Conservation (phyloP, 345 rosid species). For the Boechera divaricarpa region DNA sequence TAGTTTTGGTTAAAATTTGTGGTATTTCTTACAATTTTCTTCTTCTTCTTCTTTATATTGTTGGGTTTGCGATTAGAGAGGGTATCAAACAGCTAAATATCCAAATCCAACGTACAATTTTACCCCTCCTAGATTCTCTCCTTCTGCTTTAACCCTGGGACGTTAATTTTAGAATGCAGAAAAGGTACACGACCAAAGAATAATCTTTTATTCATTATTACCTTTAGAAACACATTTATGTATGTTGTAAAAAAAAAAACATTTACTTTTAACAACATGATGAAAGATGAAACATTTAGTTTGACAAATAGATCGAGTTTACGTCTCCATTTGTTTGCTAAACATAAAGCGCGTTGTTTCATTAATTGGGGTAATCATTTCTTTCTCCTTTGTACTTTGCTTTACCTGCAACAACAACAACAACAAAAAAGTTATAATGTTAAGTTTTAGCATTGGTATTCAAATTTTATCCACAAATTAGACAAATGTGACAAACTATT, state of each 20-base stretch:
- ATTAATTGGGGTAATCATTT: background rate
- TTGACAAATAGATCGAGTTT: background rate
- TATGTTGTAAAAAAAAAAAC: too few species aligned
- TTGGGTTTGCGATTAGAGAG: too few species aligned
- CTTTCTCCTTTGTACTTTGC: background rate
- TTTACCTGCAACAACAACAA: background rate
- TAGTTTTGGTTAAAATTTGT: background rate
- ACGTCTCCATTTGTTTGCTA: conserved; percentile 9
- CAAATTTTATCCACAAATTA: background rate
- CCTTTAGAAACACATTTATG: too few species aligned
- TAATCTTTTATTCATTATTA: too few species aligned
- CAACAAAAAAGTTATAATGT: background rate
- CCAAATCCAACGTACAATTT: background rate
- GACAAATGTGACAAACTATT: background rate
- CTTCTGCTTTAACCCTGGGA: background rate
- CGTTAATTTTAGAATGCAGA: conserved; percentile 1
- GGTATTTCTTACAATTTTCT: background rate
- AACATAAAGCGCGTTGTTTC: conserved; percentile 19
- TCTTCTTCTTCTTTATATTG: too few species aligned
- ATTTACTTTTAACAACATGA: too few species aligned
- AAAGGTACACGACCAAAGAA: too few species aligned
- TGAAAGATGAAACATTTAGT: background rate
- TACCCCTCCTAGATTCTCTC: conserved; percentile 20
- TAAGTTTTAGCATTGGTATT: background rate
- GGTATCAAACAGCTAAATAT: too few species aligned